These are phyloP conservation scores for Penicillium canariense DNA, from an alignment of 495 filamentous ascomycete genomes.

Conservation along the genomic window DNA sequence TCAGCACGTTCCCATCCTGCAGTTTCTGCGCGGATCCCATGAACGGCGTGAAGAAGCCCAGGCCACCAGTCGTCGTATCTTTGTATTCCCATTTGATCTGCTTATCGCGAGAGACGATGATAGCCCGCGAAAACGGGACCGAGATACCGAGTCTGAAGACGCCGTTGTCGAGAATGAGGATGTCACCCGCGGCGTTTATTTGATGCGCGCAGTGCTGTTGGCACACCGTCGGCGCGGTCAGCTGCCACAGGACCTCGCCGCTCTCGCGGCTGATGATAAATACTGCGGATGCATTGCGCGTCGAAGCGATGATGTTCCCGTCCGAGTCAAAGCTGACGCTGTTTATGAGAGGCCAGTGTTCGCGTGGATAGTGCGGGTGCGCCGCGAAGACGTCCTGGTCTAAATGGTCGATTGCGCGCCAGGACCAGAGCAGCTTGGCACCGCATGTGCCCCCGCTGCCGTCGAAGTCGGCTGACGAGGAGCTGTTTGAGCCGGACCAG, in stretches of 20 bases:
- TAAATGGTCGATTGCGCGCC: slow-evolving; percentile 43
- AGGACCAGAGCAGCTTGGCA: slow-evolving; percentile 41
- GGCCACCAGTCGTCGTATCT: slow-evolving; percentile 36
- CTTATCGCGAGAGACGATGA: slow-evolving; percentile 35
- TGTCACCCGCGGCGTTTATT: slow-evolving; percentile 34
- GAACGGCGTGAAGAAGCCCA: slow-evolving; percentile 49
- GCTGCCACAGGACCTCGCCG: slow-evolving; percentile 40
- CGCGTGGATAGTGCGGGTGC: slow-evolving; percentile 42
- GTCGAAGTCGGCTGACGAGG: slow-evolving; percentile 28
- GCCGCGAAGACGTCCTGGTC: slow-evolving; percentile 32
- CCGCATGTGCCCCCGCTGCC: slow-evolving; percentile 19
- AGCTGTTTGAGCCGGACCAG: slow-evolving; percentile 13
- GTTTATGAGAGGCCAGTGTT: slow-evolving; percentile 48
- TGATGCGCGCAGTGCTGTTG: slow-evolving; percentile 48
- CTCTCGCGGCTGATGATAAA: slow-evolving; percentile 40
- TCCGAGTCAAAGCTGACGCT: slow-evolving; percentile 33
- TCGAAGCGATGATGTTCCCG: slow-evolving; percentile 44
- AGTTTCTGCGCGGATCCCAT: slow-evolving; percentile 49
- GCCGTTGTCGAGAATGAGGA: slow-evolving; percentile 50
- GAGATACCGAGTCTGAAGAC: slow-evolving; percentile 39
- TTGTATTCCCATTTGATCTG: slow-evolving; percentile 45
- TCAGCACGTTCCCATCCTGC: slow-evolving; percentile 38
- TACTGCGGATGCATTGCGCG: slow-evolving; percentile 41
- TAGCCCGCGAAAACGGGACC: slow-evolving; percentile 41
- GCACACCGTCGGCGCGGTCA: slow-evolving; percentile 36